phyloP scores from a whole-genome alignment of 2,329 filamentous ascomycete species.

The Alternaria angustiovoidea region DNA sequence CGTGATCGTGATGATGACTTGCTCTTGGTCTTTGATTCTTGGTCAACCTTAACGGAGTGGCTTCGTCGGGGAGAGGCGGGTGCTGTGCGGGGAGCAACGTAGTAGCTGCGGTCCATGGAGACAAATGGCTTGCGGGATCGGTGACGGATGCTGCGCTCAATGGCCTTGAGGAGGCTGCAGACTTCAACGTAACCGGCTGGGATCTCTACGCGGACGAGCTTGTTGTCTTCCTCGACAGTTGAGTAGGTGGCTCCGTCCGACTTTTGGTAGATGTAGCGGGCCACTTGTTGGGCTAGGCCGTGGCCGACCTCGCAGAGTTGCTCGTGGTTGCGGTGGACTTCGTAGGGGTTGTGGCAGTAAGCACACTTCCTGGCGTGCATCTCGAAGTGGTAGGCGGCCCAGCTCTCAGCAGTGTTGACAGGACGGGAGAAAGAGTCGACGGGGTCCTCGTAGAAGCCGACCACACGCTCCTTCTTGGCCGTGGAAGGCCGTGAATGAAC shows the following conservation, averaged over 20 bases:
- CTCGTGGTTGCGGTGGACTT: conserved; percentile 50
- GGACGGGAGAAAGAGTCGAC: conserved; percentile 53
- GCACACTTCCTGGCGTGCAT: conserved; percentile 56
- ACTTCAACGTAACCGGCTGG: conserved; percentile 53
- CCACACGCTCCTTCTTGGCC: conserved; percentile 44
- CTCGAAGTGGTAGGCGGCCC: conserved; percentile 59
- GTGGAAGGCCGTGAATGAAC: conserved; percentile 39
- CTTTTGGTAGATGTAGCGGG: conserved; percentile 55
- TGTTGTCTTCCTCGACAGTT: conserved; percentile 48
- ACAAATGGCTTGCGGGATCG: conserved; percentile 50
- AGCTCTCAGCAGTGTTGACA: conserved; percentile 53
- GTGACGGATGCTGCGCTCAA: conserved; percentile 51
- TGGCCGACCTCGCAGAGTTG: conserved; percentile 56
- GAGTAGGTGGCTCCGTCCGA: conserved; percentile 47
- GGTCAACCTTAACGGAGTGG: conserved; percentile 45
- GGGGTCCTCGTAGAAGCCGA: conserved; percentile 49
- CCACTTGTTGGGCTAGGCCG: conserved; percentile 55
- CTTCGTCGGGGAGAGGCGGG: conserved; percentile 34
- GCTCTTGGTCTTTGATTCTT: conserved; percentile 34
- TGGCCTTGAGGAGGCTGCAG: conserved; percentile 51
- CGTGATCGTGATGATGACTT: conserved; percentile 41
- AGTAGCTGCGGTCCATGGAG: conserved; percentile 55
- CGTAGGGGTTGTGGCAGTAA: conserved; percentile 56
- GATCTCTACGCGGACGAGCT: conserved; percentile 57
- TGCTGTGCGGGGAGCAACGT: conserved; percentile 49